Evolutionary conservation across 2,329 filamentous ascomycete species (phyloP).

Genomic region (Aspergillus fumigatus): DNA sequence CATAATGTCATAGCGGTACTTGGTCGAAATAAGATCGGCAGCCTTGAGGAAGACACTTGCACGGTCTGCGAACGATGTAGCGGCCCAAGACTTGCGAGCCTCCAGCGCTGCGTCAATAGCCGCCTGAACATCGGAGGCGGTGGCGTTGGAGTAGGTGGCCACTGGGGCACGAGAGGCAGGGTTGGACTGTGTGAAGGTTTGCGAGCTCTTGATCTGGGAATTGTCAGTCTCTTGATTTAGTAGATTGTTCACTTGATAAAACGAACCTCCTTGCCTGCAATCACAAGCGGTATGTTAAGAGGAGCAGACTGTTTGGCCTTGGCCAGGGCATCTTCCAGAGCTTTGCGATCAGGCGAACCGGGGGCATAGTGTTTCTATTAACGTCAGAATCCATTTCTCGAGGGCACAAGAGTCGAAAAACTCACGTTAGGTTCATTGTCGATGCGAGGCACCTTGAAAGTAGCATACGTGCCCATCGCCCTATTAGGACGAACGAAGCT

Average conservation of each 20-base stretch:
- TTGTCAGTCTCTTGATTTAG: background rate
- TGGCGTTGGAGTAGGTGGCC: constrained; percentile 81
- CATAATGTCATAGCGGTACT: constrained; percentile 97
- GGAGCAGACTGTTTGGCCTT: constrained; percentile 64
- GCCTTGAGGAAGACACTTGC: constrained; percentile 95
- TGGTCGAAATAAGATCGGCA: constrained; percentile 80
- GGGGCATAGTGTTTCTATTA: constrained; percentile 81
- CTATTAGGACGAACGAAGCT: constrained; percentile 18
- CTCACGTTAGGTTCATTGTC: constrained; percentile 94
- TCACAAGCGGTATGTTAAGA: constrained; percentile 73
- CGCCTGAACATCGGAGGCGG: constrained; percentile 65
- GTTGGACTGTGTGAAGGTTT: constrained; percentile 62
- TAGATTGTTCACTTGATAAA: background rate
- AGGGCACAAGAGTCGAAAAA: constrained; percentile 13
- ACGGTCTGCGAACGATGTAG: constrained; percentile 80
- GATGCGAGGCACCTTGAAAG: constrained; percentile 82
- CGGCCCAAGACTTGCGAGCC: constrained; percentile 84
- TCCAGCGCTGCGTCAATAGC: constrained; percentile 81
- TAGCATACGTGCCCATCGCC: constrained; percentile 59
- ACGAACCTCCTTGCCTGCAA: constrained; percentile 74
- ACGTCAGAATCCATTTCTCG: background rate
- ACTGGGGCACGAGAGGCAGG: constrained; percentile 76
- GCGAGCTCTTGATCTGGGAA: constrained; percentile 29
- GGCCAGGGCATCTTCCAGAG: constrained; percentile 69
- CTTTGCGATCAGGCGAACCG: constrained; percentile 72